Conservation (phyloP, 2,329 filamentous ascomycete genomes). For the Fusarium nanum region DNA sequence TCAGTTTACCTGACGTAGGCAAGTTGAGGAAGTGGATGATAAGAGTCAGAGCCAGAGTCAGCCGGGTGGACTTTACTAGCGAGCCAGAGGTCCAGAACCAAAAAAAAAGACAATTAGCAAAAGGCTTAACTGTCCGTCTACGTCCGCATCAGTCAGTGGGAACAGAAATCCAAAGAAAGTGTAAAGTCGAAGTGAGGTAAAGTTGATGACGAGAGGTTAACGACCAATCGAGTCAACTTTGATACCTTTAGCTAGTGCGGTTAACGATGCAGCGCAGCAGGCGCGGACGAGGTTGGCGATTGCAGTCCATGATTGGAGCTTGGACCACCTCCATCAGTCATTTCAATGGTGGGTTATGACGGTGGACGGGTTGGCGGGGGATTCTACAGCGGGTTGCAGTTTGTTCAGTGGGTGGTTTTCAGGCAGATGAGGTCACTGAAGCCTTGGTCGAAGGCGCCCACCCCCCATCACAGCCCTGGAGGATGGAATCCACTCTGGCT, state of each 20-base stretch:
- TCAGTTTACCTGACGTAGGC: slow-evolving; percentile 37
- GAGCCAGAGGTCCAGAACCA: slow-evolving; percentile 8
- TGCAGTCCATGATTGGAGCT: slow-evolving; percentile 32
- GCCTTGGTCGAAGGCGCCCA: slow-evolving; percentile 15
- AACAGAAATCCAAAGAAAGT: slow-evolving; percentile 15
- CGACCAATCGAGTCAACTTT: slow-evolving; percentile 39
- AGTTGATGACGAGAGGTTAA: slow-evolving; percentile 41
- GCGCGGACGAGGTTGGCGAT: slow-evolving; percentile 44
- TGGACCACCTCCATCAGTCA: slow-evolving; percentile 43
- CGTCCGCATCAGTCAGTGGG: slow-evolving; percentile 41
- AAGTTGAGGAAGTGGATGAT: slow-evolving; percentile 39
- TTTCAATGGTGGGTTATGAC: slow-evolving; percentile 26
- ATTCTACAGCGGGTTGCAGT: slow-evolving; percentile 21
- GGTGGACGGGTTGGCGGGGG: slow-evolving; percentile 6
- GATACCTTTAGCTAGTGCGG: slow-evolving; percentile 26
- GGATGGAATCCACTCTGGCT: background rate
- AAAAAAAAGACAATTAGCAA: slow-evolving; percentile 32
- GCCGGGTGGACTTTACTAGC: slow-evolving; percentile 2
- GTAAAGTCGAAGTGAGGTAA: slow-evolving; percentile 27
- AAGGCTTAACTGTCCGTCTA: slow-evolving; percentile 40
- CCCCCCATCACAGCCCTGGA: slow-evolving; percentile 15
- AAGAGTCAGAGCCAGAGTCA: slow-evolving; percentile 32
- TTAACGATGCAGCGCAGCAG: slow-evolving; percentile 10
- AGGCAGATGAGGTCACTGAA: slow-evolving; percentile 45
- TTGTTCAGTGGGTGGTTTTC: slow-evolving; percentile 34